These are phyloP conservation scores for Lyophyllum shimeji DNA, from an alignment of 768 basidiomycete genomes.

Conservation along the genomic window DNA sequence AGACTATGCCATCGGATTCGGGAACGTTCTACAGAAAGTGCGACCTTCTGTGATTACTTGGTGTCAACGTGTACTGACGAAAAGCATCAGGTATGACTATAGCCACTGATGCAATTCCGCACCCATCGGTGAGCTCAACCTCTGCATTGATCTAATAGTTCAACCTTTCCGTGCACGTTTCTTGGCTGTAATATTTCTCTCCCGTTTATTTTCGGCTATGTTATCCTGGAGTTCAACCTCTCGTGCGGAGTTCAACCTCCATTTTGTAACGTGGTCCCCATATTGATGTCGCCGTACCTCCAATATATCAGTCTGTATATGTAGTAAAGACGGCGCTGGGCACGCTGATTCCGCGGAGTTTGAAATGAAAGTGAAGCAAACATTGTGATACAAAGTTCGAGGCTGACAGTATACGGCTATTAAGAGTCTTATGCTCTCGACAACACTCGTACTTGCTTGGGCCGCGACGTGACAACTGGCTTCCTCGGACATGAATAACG, in stretches of 20 bases:
- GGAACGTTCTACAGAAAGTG: conserved; percentile 88
- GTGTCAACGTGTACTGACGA: background rate
- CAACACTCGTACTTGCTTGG: background rate
- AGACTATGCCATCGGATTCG: conserved; percentile 69
- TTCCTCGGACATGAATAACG: conserved; percentile 10
- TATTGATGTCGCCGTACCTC: background rate
- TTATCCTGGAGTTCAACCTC: conserved; percentile 6
- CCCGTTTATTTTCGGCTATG: background rate
- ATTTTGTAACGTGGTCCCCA: background rate
- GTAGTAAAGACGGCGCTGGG: background rate
- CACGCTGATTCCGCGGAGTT: conserved; percentile 9
- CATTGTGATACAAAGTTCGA: background rate
- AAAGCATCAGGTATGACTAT: conserved; percentile 39
- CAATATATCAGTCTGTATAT: background rate
- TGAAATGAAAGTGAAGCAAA: conserved; percentile 13
- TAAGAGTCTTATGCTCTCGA: background rate
- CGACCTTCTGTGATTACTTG: conserved; percentile 20
- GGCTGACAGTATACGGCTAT: background rate
- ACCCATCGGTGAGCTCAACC: conserved; percentile 14
- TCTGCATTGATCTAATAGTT: background rate
- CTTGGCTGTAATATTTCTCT: background rate
- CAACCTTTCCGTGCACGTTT: background rate
- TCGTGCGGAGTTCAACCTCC: conserved; percentile 8
- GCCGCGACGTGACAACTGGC: background rate
- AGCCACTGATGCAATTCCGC: conserved; percentile 29